phyloP scores from a whole-genome alignment of 352 stramenopile species.

The Phytophthora macrochlamydospora region DNA sequence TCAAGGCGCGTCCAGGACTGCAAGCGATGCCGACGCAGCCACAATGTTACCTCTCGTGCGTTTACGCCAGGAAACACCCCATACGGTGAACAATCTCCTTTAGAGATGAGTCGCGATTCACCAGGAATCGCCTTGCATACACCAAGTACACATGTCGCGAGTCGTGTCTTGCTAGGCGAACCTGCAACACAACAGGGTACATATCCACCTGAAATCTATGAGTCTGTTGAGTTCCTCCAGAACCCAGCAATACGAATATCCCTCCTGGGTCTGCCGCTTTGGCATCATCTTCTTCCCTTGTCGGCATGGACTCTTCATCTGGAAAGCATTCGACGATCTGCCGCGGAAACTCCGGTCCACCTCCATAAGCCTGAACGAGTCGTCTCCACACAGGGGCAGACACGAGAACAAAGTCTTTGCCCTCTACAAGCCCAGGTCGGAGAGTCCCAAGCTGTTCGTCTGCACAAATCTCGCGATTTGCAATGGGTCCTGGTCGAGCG shows the following conservation, averaged over 20 bases:
- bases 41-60: conserved; percentile 59
- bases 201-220: conserved; percentile 44
- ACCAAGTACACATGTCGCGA: conserved; percentile 60
- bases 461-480: conserved; percentile 45
- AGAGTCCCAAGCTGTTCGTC: conserved; percentile 50
- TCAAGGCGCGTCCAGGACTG: conserved; percentile 68
- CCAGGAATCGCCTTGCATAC: conserved; percentile 54
- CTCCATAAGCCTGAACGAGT: conserved; percentile 58
- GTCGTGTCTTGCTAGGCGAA: conserved; percentile 66
- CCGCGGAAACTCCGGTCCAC: conserved; percentile 59
- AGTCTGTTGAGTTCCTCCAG: conserved; percentile 10
- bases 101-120: conserved; percentile 45
- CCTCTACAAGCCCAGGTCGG: conserved; percentile 30
- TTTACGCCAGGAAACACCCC: conserved; percentile 63
- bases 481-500: conserved; percentile 48
- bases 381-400: conserved; percentile 49
- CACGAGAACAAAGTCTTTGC: conserved; percentile 57
- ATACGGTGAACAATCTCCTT: conserved; percentile 65
- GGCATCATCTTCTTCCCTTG: conserved; percentile 17
- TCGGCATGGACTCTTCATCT: conserved; percentile 18
- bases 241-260: conserved; percentile 1
- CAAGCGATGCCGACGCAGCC: conserved; percentile 59
- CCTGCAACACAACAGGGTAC: conserved; percentile 58
- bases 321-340: conserved; percentile 33
- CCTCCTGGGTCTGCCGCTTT: not conserved